A percentile compares a stretch with the other conserved stretches of the same genome.
Conservation (phyloP, 306 rosid species). For the Phaseolus lunatus region DNA sequence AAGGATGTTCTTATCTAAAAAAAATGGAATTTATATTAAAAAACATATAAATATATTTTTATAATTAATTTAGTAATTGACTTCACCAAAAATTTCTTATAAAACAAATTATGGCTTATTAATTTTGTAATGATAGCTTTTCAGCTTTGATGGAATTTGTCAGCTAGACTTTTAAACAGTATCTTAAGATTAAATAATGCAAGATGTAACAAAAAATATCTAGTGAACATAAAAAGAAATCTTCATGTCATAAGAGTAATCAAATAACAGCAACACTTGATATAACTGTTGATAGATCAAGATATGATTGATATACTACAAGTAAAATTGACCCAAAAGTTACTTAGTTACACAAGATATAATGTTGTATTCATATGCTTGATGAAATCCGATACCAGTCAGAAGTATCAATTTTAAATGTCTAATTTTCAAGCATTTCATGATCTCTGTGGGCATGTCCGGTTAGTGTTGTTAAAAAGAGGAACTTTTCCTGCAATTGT, state of each 20-base stretch:
- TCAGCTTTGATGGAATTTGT: too few relatives aligned
- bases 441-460: background rate
- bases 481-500: conserved; percentile 53
- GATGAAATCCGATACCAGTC: conserved; percentile 21
- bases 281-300: background rate
- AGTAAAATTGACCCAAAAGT: conserved; percentile 6
- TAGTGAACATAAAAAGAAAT: background rate
- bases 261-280: background rate
- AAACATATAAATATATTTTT: too few relatives aligned
- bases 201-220: background rate
- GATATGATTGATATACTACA: background rate
- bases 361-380: conserved; percentile 8
- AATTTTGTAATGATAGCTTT: too few relatives aligned
- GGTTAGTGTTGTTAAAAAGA: conserved; percentile 42
- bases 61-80: too few relatives aligned
- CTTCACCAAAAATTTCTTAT: too few relatives aligned
- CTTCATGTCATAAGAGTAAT: background rate
- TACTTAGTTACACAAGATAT: background rate
- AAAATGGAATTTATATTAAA: too few relatives aligned
- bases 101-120: too few relatives aligned
- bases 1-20: too few relatives aligned
- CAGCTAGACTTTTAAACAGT: too few relatives aligned
- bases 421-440: conserved; percentile 17
- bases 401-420: conserved; percentile 43
- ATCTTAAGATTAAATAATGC: too few relatives aligned